Percentiles rank a stretch among this genome's conserved stretches.
These are phyloP conservation scores for Carex scoparia DNA, from an alignment of 176 grass and related monocot genomes.

Conservation along the genomic window DNA sequence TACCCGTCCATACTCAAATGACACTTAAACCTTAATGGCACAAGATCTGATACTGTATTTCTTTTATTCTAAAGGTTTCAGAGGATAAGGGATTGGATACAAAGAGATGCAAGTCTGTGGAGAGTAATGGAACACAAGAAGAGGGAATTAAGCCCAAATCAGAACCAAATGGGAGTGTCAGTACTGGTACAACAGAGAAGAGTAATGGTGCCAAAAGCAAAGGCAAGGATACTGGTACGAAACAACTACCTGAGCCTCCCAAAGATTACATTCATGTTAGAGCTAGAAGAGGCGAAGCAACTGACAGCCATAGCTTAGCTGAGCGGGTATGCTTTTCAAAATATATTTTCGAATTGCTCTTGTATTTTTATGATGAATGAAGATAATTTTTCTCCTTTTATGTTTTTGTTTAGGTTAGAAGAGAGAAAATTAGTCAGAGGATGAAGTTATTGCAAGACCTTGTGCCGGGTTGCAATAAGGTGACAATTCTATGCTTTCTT, in stretches of 20 bases:
- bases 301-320: constrained; percentile 94
- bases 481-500: constrained; percentile 18
- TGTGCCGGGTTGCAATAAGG: constrained; percentile 97
- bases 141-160: constrained; percentile 59
- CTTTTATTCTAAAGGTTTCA: constrained; percentile 14
- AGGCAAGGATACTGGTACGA: constrained; percentile 48
- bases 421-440: constrained; percentile 95
- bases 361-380: constrained; percentile 9
- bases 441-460: constrained; percentile 99
- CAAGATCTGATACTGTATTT: constrained; percentile 8
- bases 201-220: constrained; percentile 51
- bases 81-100: constrained; percentile 45
- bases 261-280: constrained; percentile 98
- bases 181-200: constrained; percentile 48
- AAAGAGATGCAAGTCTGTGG: constrained; percentile 63
- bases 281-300: constrained; percentile 89
- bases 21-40: background rate
- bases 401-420: constrained; percentile 60
- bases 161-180: constrained; percentile 46
- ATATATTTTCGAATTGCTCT: background rate
- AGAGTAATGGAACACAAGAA: constrained; percentile 48
- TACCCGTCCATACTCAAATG: background rate
- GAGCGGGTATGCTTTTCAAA: constrained; percentile 69
- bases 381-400: background rate
- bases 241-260: constrained; percentile 44